Conservation (phyloP, 352 stramenopile genomes). For the Vaucheria bursata region DNA sequence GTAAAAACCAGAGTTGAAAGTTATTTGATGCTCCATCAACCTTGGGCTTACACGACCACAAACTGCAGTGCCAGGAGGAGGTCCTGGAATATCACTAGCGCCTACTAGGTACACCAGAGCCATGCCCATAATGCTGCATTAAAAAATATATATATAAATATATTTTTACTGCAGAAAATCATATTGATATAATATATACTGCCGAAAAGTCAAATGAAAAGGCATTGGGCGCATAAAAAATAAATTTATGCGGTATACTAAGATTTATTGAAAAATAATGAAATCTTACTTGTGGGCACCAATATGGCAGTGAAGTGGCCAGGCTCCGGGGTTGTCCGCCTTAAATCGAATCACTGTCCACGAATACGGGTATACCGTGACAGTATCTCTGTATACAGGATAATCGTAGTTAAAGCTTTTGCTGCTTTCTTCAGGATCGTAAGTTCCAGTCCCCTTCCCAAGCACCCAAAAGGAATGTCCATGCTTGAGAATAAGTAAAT, state of each 20-base stretch:
- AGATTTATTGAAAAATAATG: not conserved
- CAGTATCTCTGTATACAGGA: not conserved
- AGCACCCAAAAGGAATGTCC: not conserved
- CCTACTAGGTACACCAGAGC: not conserved
- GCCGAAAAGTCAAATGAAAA: not conserved
- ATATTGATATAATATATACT: not conserved
- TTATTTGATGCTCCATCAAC: too few relatives aligned
- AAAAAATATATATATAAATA: not conserved
- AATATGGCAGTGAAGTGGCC: not conserved
- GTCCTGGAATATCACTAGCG: not conserved
- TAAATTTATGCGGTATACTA: not conserved
- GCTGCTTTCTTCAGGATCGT: not conserved
- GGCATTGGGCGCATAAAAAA: not conserved
- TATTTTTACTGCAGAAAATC: not conserved
- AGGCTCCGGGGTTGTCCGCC: not conserved
- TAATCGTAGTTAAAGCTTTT: not conserved
- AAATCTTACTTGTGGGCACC: not conserved
- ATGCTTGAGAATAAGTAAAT: too few relatives aligned
- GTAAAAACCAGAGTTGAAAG: too few relatives aligned
- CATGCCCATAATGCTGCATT: not conserved
- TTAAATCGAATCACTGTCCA: not conserved
- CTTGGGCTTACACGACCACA: too few relatives aligned
- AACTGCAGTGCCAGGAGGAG: not conserved
- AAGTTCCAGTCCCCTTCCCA: not conserved
- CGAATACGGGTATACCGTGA: not conserved